Conservation (phyloP, 139 green algal genomes). For the Zygnema cylindricum region DNA sequence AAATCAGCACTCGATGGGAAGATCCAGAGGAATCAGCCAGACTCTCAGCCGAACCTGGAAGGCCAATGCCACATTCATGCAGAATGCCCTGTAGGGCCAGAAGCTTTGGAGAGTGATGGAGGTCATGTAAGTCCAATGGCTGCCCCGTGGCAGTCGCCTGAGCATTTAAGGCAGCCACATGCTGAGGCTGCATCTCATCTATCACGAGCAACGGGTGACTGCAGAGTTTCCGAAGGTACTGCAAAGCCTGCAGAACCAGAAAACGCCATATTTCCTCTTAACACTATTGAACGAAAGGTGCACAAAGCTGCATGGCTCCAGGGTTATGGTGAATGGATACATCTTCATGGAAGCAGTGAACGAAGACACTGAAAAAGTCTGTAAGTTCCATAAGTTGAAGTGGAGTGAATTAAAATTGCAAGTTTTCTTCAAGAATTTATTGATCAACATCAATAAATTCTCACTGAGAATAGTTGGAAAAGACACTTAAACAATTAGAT, state of each 20-base stretch:
- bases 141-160: not conserved
- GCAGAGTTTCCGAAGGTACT: slow-evolving; percentile 94
- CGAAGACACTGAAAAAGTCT: too few relatives aligned
- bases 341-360: too few relatives aligned
- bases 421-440: too few relatives aligned
- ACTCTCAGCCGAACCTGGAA: slow-evolving; percentile 27
- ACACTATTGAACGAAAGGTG: not conserved
- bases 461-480: too few relatives aligned
- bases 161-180: slow-evolving; percentile 63
- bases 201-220: slow-evolving; percentile 91
- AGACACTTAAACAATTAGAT: too few relatives aligned
- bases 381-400: too few relatives aligned
- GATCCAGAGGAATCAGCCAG: not conserved
- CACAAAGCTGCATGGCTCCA: too few relatives aligned
- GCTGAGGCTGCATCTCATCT: slow-evolving; percentile 69
- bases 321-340: too few relatives aligned
- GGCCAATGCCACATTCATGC: slow-evolving; percentile 76
- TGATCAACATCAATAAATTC: too few relatives aligned
- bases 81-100: slow-evolving; percentile 87
- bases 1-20: slow-evolving; percentile 90
- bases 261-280: not conserved
- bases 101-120: slow-evolving; percentile 89
- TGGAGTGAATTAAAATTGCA: too few relatives aligned
- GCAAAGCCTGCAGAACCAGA: slow-evolving; percentile 67
- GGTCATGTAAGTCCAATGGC: slow-evolving; percentile 52